phyloP scores from a whole-genome alignment of 345 rosid species.

The Rhodamnia argentea region DNA sequence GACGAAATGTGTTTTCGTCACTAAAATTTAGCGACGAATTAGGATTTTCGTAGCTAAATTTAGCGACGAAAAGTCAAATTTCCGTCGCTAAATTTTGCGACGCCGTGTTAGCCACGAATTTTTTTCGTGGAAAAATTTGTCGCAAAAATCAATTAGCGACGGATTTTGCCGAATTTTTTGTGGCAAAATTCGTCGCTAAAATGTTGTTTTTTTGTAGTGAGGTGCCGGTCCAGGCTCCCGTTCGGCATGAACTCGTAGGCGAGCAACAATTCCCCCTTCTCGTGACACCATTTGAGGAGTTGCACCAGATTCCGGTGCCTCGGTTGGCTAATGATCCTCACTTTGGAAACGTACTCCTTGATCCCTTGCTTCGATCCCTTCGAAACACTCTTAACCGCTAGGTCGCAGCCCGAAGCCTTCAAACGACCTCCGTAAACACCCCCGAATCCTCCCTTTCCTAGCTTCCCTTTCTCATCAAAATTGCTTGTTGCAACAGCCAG shows the following conservation, averaged over 20 bases:
- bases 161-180: no score
- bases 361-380: constrained; percentile 6
- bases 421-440: constrained; percentile 14
- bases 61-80: no score
- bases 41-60: no score
- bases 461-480: constrained; percentile 11
- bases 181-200: no score
- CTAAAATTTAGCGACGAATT: no score
- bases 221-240: not conserved
- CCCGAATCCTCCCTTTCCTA: constrained; percentile 26
- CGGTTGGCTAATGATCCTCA: constrained; percentile 19
- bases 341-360: constrained; percentile 14
- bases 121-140: no score
- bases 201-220: no score
- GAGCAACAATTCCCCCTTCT: constrained; percentile 11
- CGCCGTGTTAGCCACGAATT: no score
- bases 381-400: constrained; percentile 13
- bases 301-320: constrained; percentile 24
- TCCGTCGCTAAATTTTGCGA: no score
- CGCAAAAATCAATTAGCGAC: no score
- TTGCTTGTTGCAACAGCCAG: constrained; percentile 15
- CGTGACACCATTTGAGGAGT: constrained; percentile 31
- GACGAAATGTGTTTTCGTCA: no score
- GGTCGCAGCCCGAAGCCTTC: not conserved
- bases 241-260: constrained; percentile 12